These are phyloP conservation scores for Diaporthe vexans DNA, from an alignment of 2,329 filamentous ascomycete species.

Conservation along the genomic window DNA sequence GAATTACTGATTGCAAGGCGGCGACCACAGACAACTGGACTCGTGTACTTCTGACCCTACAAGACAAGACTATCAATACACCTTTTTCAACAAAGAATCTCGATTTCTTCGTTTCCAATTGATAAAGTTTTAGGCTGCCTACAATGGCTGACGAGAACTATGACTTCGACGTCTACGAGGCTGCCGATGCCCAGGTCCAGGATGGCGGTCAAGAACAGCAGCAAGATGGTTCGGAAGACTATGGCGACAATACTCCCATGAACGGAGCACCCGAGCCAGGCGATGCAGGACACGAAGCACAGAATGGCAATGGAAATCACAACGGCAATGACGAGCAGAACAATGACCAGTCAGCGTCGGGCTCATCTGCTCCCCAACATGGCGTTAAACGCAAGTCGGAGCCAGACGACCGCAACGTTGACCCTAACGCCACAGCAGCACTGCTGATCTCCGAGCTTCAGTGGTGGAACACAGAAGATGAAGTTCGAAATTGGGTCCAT, in stretches of 20 bases:
- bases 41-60: constrained; percentile 55
- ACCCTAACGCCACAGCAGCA: constrained; percentile 75
- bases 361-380: constrained; percentile 56
- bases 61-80: constrained; percentile 51
- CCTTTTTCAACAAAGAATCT: constrained; percentile 46
- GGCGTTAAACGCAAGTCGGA: constrained; percentile 73
- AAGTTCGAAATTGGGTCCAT: constrained; percentile 88
- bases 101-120: constrained; percentile 34
- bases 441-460: constrained; percentile 90
- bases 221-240: constrained; percentile 54
- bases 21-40: constrained; percentile 43
- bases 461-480: constrained; percentile 98
- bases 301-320: constrained; percentile 55
- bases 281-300: constrained; percentile 54
- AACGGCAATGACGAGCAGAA: constrained; percentile 55
- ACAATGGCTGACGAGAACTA: constrained; percentile 79
- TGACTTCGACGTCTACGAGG: constrained; percentile 78
- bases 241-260: constrained; percentile 55
- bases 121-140: constrained; percentile 38
- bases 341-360: constrained; percentile 51
- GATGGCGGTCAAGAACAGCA: constrained; percentile 36
- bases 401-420: constrained; percentile 70
- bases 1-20: constrained; percentile 44
- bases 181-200: constrained; percentile 60
- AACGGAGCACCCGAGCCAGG: constrained; percentile 48